These are phyloP conservation scores for Adiantum capillusveneris DNA, from an alignment of 75 land plant species.

Conservation along the genomic window DNA sequence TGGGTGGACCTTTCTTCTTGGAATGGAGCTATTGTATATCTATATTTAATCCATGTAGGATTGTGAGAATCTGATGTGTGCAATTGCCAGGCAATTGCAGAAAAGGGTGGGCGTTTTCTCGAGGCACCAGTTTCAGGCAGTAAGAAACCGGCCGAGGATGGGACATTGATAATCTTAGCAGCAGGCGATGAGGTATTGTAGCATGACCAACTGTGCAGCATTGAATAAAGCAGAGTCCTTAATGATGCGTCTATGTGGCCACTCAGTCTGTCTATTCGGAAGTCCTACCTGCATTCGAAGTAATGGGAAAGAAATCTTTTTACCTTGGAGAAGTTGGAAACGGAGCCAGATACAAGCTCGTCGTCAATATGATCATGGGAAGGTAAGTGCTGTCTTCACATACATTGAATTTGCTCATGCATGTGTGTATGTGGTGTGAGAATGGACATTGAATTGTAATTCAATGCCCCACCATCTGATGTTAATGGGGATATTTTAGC, in stretches of 20 bases:
- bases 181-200: constrained; percentile 79
- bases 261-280: constrained; percentile 67
- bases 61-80: no score
- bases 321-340: constrained; percentile 88
- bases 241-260: not conserved
- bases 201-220: not conserved
- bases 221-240: not conserved
- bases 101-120: constrained; percentile 70
- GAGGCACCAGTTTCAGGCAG: constrained; percentile 99
- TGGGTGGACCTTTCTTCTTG: no score
- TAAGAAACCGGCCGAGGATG: constrained; percentile 98
- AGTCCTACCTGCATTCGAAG: constrained; percentile 61
- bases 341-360: constrained; percentile 94
- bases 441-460: no score
- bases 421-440: no score
- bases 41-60: no score
- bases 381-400: constrained; percentile 38
- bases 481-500: no score
- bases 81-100: constrained; percentile 58
- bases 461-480: no score
- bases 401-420: no score
- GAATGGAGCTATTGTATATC: no score
- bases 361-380: constrained; percentile 99
- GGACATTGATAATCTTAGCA: constrained; percentile 79
- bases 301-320: constrained; percentile 83